Conservation (phyloP, 1,284 basidiomycete species). For the Trichosporon ovoides region DNA sequence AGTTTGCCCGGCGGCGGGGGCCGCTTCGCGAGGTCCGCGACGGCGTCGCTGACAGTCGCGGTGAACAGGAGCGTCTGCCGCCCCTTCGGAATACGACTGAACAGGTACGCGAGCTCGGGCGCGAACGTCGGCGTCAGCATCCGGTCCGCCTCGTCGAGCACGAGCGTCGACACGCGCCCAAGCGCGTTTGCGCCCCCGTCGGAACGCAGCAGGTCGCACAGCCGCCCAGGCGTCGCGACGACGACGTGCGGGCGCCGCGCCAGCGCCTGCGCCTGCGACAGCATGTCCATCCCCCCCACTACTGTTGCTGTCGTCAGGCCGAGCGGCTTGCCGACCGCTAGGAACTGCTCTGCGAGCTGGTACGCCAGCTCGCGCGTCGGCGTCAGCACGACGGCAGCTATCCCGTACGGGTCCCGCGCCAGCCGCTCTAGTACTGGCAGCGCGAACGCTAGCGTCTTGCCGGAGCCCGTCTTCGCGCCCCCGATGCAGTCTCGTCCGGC, state of each 20-base stretch:
- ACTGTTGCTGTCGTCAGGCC: slow-evolving; percentile 80
- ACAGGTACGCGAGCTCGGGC: slow-evolving; percentile 74
- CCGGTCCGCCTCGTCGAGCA: slow-evolving; percentile 94
- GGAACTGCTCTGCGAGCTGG: slow-evolving; percentile 94
- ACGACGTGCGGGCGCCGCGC: slow-evolving; percentile 83
- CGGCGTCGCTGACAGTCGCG: slow-evolving; percentile 83
- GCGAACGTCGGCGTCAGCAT: slow-evolving; percentile 86
- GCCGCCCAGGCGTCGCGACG: slow-evolving; percentile 90
- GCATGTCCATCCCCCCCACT: slow-evolving; percentile 99
- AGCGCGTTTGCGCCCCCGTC: slow-evolving; percentile 78
- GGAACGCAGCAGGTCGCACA: slow-evolving; percentile 84
- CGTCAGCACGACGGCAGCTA: slow-evolving; percentile 87
- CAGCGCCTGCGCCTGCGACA: slow-evolving; percentile 84
- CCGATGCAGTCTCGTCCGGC: slow-evolving; percentile 87
- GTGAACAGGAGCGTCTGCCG: slow-evolving; percentile 96
- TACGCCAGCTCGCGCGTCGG: slow-evolving; percentile 95
- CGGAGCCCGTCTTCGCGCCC: slow-evolving; percentile 95
- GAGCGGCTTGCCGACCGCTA: slow-evolving; percentile 76
- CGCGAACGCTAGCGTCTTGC: slow-evolving; percentile 97
- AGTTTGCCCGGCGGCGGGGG: slow-evolving; percentile 74
- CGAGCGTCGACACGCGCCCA: slow-evolving; percentile 77
- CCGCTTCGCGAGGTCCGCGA: slow-evolving; percentile 71
- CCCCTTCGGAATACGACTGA: slow-evolving; percentile 70
- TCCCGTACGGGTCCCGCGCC: slow-evolving; percentile 81
- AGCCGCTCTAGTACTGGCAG: slow-evolving; percentile 90